Evolutionary conservation across 2,329 filamentous ascomycete genomes (phyloP).

Genomic region (Cyphellophora europaea): DNA sequence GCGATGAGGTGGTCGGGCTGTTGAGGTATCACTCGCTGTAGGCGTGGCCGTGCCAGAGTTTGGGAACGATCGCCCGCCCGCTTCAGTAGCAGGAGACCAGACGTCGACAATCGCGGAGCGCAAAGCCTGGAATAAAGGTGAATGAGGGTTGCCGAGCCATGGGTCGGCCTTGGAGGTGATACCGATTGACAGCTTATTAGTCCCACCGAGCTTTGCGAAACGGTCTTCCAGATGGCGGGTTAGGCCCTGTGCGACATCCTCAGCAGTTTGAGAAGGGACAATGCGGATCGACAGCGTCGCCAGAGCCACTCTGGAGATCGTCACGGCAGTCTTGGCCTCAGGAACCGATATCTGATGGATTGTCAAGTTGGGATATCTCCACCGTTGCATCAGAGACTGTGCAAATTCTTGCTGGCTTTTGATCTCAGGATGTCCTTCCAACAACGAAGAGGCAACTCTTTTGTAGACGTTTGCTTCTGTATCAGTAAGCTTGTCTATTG

Average conservation of each 20-base stretch:
- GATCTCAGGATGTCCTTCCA: conserved; percentile 59
- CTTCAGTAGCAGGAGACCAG: conserved; percentile 49
- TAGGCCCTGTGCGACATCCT: conserved; percentile 61
- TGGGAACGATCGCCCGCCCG: conserved; percentile 16
- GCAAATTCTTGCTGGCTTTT: conserved; percentile 62
- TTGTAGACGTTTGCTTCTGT: conserved; percentile 74
- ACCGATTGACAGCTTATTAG: conserved; percentile 69
- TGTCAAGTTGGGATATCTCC: conserved; percentile 90
- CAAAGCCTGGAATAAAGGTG: conserved; percentile 82
- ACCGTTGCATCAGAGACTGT: conserved; percentile 78
- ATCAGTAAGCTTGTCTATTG: conserved; percentile 63
- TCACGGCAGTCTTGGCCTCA: conserved; percentile 74
- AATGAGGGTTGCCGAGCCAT: conserved; percentile 87
- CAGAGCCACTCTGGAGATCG: conserved; percentile 83
- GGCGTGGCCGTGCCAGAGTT: neutral
- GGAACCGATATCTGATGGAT: conserved; percentile 90
- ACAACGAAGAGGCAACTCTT: conserved; percentile 70
- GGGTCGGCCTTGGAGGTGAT: conserved; percentile 93
- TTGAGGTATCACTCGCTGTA: conserved; percentile 17
- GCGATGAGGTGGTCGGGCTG: conserved; percentile 9
- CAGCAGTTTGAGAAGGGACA: conserved; percentile 84
- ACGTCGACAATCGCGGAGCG: conserved; percentile 76
- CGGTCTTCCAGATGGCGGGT: conserved; percentile 58
- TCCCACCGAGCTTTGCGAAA: conserved; percentile 66
- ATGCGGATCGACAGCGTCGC: conserved; percentile 83